Percentiles rank a stretch among this genome's conserved stretches.
phyloP scores from a whole-genome alignment of 331 rosid species.

The Acacia pycnantha region DNA sequence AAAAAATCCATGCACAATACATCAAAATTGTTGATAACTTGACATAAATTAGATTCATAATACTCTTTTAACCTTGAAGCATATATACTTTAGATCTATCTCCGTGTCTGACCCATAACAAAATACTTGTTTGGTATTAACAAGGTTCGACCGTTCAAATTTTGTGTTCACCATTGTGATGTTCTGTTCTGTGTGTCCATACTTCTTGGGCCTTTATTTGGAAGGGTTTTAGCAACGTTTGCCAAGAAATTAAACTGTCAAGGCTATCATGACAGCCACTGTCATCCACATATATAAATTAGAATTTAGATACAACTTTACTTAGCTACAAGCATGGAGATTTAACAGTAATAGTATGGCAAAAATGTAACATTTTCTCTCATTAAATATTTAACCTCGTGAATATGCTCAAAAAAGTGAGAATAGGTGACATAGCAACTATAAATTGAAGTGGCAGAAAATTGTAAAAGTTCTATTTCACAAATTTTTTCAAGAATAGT shows the following conservation, averaged over 20 bases:
- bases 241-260: constrained; percentile 4
- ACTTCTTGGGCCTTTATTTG: background rate
- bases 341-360: background rate
- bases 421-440: constrained; percentile 7
- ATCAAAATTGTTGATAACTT: background rate
- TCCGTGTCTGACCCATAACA: background rate
- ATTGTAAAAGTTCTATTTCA: constrained; percentile 3
- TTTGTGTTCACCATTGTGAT: background rate
- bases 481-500: constrained; percentile 2
- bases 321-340: background rate
- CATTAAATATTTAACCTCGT: constrained; percentile 1
- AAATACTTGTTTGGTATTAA: background rate
- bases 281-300: constrained; percentile 12
- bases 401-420: background rate
- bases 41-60: background rate
- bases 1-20: constrained; percentile 15
- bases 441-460: background rate
- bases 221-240: background rate
- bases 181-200: background rate
- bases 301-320: constrained; percentile 5
- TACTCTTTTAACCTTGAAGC: background rate
- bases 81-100: background rate
- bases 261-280: constrained; percentile 2
- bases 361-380: constrained; percentile 10
- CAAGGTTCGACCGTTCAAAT: background rate